Conservation (phyloP, 2,329 filamentous ascomycete species). For the Cladosporium sphaerospermum region DNA sequence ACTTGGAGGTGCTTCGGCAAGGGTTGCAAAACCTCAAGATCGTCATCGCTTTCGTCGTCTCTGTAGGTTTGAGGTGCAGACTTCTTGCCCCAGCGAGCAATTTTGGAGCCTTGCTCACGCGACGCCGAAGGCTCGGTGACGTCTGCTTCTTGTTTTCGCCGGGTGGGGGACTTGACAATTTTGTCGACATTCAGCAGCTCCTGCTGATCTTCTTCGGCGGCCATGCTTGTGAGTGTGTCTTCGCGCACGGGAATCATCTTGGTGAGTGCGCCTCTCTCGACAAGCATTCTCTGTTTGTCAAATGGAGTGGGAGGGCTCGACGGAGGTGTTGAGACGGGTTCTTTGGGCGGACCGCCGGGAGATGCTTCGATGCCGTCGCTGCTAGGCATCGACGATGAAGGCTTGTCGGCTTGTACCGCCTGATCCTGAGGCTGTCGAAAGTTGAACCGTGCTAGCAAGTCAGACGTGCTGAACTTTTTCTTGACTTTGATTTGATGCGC, state of each 20-base stretch:
- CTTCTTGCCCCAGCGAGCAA: constrained; percentile 31
- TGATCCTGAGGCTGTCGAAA: constrained; percentile 30
- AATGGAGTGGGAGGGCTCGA: constrained; percentile 35
- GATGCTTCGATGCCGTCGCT: constrained; percentile 23
- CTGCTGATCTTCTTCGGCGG: constrained; percentile 19
- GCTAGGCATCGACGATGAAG: constrained; percentile 24
- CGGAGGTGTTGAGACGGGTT: constrained; percentile 34
- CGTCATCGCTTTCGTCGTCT: constrained; percentile 34
- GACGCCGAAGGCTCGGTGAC: neutral
- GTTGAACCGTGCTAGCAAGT: constrained; percentile 79
- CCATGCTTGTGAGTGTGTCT: constrained; percentile 23
- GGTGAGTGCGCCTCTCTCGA: constrained; percentile 28
- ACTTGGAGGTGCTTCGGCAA: constrained; percentile 22
- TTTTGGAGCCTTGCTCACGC: constrained; percentile 19
- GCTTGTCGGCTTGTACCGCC: constrained; percentile 11
- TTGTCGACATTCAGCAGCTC: constrained; percentile 24
- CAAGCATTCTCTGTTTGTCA: constrained; percentile 30
- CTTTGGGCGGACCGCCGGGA: constrained; percentile 11
- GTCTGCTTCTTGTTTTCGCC: neutral
- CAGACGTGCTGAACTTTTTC: constrained; percentile 81
- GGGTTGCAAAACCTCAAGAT: constrained; percentile 58
- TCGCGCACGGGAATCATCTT: constrained; percentile 26
- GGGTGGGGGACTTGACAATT: constrained; percentile 25
- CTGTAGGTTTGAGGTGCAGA: constrained; percentile 36
- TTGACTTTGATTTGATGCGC: constrained; percentile 79